Evolutionary conservation across 129 eudicot species (phyloP).

Genomic region (Helianthus tuberosus): DNA sequence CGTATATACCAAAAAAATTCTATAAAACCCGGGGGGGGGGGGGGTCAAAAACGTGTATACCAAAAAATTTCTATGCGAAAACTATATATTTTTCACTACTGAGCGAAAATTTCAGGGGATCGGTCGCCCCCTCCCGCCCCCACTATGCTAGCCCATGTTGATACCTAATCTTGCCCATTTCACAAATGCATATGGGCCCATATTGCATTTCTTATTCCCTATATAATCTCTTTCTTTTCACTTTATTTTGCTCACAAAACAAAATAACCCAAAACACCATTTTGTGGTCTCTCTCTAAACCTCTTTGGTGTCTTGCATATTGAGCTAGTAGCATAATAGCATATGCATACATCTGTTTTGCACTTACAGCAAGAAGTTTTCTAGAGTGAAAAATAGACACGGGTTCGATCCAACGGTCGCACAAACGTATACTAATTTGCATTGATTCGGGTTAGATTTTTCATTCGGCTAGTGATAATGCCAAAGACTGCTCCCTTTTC

Average conservation of each 20-base stretch:
- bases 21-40: too few species aligned
- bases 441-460: conserved; percentile 11
- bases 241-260: conserved; percentile 25
- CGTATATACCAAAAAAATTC: too few species aligned
- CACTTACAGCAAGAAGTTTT: conserved; percentile 18
- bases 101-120: too few species aligned
- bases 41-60: too few species aligned
- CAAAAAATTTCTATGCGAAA: too few species aligned
- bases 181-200: conserved; percentile 25
- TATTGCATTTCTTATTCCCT: conserved; percentile 24
- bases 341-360: conserved; percentile 17
- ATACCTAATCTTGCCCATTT: conserved; percentile 18
- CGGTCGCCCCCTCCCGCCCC: too few species aligned
- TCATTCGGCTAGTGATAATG: conserved; percentile 14
- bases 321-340: conserved; percentile 14
- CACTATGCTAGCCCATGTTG: too few species aligned
- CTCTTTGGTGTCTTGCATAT: conserved; percentile 14
- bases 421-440: neutral
- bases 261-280: conserved; percentile 7
- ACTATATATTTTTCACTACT: too few species aligned
- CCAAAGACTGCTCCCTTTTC: conserved; percentile 42
- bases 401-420: neutral
- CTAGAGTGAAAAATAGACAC: conserved; percentile 2
- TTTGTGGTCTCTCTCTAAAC: conserved; percentile 2
- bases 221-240: conserved; percentile 12